Evolutionary conservation across 352 stramenopile genomes (phyloP), one percentile per base, ranked within the genome.

Genomic region (Plasmopara viticola): DNA sequence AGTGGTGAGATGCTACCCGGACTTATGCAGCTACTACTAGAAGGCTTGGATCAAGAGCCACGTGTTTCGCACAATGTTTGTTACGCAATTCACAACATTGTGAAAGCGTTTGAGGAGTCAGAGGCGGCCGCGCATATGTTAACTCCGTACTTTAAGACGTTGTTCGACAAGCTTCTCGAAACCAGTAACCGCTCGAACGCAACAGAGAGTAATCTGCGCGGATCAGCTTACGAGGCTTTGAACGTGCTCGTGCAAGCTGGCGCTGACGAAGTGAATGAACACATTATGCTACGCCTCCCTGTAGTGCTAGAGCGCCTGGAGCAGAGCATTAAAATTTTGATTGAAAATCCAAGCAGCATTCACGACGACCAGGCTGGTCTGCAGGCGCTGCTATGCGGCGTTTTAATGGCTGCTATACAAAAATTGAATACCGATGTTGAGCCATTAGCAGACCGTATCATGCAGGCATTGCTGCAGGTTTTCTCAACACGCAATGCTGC

Each of bases 61-160:
- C 83, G 84, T 60, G 93, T 98, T 46, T 90, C 87, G n/a, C 85
- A 90, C 56, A 95, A 98, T 60, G 90, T 96, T 45, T 98, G 92
- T 64, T 97, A 97, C 53, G 95, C 94, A 9, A 95, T 99, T 59
- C 93, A 98, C 82, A 98, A 98, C 60, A 87, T 98, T 37, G 94
- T 96, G n/a, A 89, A 94, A 60, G 86, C 90, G 0, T 97, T 97
- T 51, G 80, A 86, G 50, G 84, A 91, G 61, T 86, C 77, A 52
- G 70, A 87, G 59, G 64, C 70, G 31, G 58, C 82, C 48, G 58
- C 78, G 52, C 64, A 96, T 44, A 86, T 99, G 58, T 93, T 95
- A 39, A 84, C 74, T 33, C 96, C 91, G 44, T 97, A 98, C 78
- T 86, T 88, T 50, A 75, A 78, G 25, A 79, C 73, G 28, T 63